Percentiles rank a stretch among this genome's conserved stretches.
phyloP scores from a whole-genome alignment of 2,329 filamentous ascomycete species.

The Fulvia fulva region DNA sequence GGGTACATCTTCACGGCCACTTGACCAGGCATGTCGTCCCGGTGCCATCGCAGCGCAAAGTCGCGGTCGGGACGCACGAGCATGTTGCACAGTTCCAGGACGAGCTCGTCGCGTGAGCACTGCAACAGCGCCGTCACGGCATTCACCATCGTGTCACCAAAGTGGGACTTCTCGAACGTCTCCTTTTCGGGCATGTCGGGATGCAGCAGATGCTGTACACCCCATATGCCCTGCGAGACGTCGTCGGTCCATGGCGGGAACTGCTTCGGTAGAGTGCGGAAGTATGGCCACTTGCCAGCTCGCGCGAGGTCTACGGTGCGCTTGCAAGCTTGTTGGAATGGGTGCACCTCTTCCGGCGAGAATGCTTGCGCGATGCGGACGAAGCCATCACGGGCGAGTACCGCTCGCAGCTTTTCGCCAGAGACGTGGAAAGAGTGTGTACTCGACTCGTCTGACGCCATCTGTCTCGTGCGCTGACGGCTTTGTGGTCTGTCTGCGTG shows the following conservation, averaged over 20 bases:
- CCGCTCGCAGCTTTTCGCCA: conserved; percentile 39
- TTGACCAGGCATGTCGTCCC: conserved; percentile 74
- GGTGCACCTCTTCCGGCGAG: conserved; percentile 50
- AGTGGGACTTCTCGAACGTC: conserved; percentile 67
- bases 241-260: conserved; percentile 76
- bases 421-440: neutral
- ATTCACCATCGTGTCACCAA: conserved; percentile 59
- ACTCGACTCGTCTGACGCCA: conserved; percentile 6
- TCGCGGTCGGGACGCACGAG: conserved; percentile 67
- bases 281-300: conserved; percentile 71
- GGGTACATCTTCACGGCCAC: conserved; percentile 62
- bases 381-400: conserved; percentile 69
- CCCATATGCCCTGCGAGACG: conserved; percentile 69
- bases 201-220: conserved; percentile 79
- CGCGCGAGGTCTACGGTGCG: conserved; percentile 60
- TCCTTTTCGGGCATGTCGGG: conserved; percentile 61
- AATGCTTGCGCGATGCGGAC: conserved; percentile 67
- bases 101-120: conserved; percentile 55
- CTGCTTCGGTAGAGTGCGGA: conserved; percentile 82
- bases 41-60: conserved; percentile 78
- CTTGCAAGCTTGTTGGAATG: conserved; percentile 58
- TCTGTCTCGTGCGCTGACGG: neutral
- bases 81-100: conserved; percentile 87
- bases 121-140: conserved; percentile 64
- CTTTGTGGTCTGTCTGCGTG: conserved; percentile 13